Evolutionary conservation across 192 early-diverging fungal genomes (phyloP).

Genomic region (Cetraspora pellucida): DNA sequence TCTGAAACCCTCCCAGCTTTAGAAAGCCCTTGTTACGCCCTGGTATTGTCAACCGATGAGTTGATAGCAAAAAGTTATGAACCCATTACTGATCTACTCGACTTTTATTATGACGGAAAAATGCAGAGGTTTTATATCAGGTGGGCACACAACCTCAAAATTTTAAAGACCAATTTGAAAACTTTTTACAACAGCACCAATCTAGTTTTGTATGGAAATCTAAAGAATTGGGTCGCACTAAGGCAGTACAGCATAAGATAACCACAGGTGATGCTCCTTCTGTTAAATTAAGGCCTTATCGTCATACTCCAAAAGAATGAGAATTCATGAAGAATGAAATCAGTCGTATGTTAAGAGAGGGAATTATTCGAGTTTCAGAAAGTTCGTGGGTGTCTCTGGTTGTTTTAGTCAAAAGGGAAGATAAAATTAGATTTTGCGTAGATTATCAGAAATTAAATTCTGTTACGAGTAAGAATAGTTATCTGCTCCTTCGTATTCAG

Average conservation of each 20-base stretch:
- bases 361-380: slow-evolving; percentile 41
- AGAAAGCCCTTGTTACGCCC: no score
- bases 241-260: background rate
- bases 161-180: no score
- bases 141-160: no score
- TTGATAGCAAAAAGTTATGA: no score
- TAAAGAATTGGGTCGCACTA: background rate
- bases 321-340: slow-evolving; percentile 26
- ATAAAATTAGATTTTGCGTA: slow-evolving; percentile 35
- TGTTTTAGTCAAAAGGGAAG: slow-evolving; percentile 8
- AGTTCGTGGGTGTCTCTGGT: slow-evolving; percentile 50
- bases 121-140: no score
- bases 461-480: slow-evolving; percentile 47
- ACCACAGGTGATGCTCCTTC: background rate
- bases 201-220: no score
- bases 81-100: no score
- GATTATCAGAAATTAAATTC: slow-evolving; percentile 58
- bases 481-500: slow-evolving; percentile 55
- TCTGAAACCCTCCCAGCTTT: no score
- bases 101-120: no score
- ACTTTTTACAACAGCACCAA: no score
- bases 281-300: background rate
- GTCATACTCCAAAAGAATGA: background rate
- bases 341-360: slow-evolving; percentile 39
- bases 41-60: no score